phyloP scores from a whole-genome alignment of 1,139 yeast species.

The Pichia sp. region DNA sequence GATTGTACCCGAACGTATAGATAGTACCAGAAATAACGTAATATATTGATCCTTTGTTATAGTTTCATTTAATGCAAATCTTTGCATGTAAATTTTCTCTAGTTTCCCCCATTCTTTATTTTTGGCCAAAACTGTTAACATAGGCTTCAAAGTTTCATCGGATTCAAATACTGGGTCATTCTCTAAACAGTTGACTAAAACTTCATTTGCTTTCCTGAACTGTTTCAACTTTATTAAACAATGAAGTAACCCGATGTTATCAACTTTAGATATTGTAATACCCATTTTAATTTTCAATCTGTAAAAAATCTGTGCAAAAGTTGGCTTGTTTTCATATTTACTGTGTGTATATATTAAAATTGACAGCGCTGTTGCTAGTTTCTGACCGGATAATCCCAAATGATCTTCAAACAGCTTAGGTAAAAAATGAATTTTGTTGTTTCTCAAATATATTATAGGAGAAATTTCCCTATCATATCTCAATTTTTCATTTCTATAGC shows the following conservation, averaged over 20 bases:
- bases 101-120: conserved; percentile 52
- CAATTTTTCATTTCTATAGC: conserved; percentile 9
- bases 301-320: conserved; percentile 12
- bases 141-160: conserved; percentile 31
- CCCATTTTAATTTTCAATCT: conserved; percentile 10
- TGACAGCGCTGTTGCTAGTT: conserved; percentile 12
- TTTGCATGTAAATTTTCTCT: conserved; percentile 54
- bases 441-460: conserved; percentile 12
- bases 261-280: conserved; percentile 11
- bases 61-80: conserved; percentile 49
- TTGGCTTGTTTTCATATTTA: conserved; percentile 12
- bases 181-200: conserved; percentile 26
- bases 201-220: conserved; percentile 27
- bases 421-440: conserved; percentile 10
- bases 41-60: conserved; percentile 57
- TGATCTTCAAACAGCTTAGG: conserved; percentile 9
- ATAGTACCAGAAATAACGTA: conserved; percentile 57
- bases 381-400: not conserved
- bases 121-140: conserved; percentile 44
- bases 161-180: conserved; percentile 13
- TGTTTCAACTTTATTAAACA: conserved; percentile 28
- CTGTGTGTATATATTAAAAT: conserved; percentile 18
- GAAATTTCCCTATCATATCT: conserved; percentile 12
- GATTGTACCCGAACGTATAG: conserved; percentile 44
- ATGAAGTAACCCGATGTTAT: conserved; percentile 28